Base-by-base conservation (phyloP, 169 alveolate species). In the Cystoisospora suis region DNA sequence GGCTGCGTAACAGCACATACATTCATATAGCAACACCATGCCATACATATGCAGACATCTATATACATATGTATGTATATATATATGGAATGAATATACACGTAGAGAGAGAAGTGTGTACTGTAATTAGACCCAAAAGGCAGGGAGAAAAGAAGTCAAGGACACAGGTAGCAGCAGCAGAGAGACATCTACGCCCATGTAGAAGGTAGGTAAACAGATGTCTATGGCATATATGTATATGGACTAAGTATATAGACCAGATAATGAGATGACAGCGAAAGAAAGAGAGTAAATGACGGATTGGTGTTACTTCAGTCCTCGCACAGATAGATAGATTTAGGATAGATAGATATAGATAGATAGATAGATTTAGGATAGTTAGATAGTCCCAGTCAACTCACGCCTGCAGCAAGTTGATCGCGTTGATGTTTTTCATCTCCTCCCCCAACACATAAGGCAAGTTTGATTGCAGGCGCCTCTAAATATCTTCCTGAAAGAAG, bases 361-460 rank as follows among this genome's bases (percentile, higher is more conserved):
- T n/a, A n/a, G n/a, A n/a, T n/a, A n/a, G n/a, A n/a, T n/a, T n/a
- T n/a, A n/a, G n/a, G n/a, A n/a, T n/a, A n/a, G n/a, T n/a, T n/a
- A n/a, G n/a, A n/a, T n/a, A n/a, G n/a, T n/a, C n/a, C n/a, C n/a
- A n/a, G n/a, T 20, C 85, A 7, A 0, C 58, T 34, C 20, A 46
- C 88, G 1, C 88, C 88, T 27, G 20, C 7, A 34, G 58, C 81
- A 72, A 92, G 46, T 6, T 87, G 90, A 0, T 86, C 93, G 49
- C 77, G 86, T 75, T 92, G 94, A 79, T 92, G 88, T 81, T 83
- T 88, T 56, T 92, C 94, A 32, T 92, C 94, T 2, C 93, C 94
- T 12, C 94, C 94, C 29, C 88, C 94, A 69, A 81, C 17, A 53
- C 83, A 92, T 47, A 92, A 89, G 23, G 92, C 91, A 77, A 83